Conservation (phyloP, 2,329 filamentous ascomycete species). For the Blastomyces parvus region DNA sequence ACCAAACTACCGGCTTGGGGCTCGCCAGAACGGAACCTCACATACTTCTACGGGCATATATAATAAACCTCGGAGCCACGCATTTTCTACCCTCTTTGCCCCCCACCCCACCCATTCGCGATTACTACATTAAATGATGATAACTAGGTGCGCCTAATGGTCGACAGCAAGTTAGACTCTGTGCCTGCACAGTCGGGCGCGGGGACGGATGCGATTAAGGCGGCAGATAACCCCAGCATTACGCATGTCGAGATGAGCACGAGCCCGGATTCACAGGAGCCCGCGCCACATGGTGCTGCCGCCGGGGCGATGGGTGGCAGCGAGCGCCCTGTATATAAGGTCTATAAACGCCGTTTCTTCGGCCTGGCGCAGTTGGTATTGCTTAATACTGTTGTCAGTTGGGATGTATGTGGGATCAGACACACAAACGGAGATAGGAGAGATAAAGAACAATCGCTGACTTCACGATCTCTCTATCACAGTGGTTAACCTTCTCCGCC, state of each 20-base stretch:
- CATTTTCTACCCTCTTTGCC: neutral
- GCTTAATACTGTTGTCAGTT: constrained; percentile 86
- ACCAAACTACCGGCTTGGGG: neutral
- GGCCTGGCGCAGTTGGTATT: constrained; percentile 74
- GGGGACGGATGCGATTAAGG: neutral
- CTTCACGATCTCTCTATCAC: neutral
- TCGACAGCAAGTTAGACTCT: neutral
- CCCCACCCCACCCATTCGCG: too few species aligned
- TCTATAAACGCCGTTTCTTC: constrained; percentile 84
- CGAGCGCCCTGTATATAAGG: constrained; percentile 33
- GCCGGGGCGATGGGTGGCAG: neutral
- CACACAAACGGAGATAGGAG: neutral
- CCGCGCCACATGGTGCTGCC: neutral
- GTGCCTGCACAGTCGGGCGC: neutral
- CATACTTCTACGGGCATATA: neutral
- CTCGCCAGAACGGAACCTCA: too few species aligned
- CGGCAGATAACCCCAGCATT: neutral
- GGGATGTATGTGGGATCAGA: constrained; percentile 62
- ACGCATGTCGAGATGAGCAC: neutral
- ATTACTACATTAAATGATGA: neutral
- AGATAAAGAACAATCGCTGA: neutral
- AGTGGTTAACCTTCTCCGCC: constrained; percentile 91
- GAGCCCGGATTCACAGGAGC: neutral
- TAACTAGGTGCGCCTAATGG: neutral
- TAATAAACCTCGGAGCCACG: neutral